phyloP scores from a whole-genome alignment of 495 filamentous ascomycete genomes.

The Neurospora discreta region DNA sequence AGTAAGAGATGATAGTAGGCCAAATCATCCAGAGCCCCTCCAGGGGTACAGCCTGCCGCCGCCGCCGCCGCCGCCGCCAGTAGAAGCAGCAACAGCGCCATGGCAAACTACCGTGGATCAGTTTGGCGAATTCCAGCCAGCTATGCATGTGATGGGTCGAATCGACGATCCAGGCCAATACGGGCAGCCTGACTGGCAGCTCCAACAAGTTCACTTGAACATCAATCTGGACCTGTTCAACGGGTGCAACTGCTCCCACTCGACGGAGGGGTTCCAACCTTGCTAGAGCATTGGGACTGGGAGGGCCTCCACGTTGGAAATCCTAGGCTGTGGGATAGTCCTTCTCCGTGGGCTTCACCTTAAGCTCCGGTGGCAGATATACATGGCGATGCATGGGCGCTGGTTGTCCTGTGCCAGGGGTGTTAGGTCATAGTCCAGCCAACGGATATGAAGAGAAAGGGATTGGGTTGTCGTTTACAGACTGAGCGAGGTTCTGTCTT shows the following conservation, averaged over 20 bases:
- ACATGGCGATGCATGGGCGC: neutral
- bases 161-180: neutral
- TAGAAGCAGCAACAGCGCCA: neutral
- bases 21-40: neutral
- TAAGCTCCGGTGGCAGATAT: neutral
- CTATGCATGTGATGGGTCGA: neutral
- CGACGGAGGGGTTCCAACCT: slow-evolving; percentile 4
- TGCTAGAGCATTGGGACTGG: slow-evolving; percentile 20
- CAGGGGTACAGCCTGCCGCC: neutral
- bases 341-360: neutral
- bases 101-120: neutral
- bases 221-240: slow-evolving; percentile 1
- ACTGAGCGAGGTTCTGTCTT: too few species aligned
- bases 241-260: neutral
- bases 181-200: slow-evolving; percentile 10
- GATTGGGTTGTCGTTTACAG: neutral
- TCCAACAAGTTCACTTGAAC: neutral
- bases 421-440: neutral
- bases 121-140: neutral
- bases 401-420: neutral
- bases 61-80: neutral
- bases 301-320: slow-evolving; percentile 12
- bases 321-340: slow-evolving; percentile 10
- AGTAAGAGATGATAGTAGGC: neutral
- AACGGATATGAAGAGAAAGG: neutral